Evolutionary conservation across 2,329 filamentous ascomycete species (phyloP).

Genomic region (Paecilomyces variotii): DNA sequence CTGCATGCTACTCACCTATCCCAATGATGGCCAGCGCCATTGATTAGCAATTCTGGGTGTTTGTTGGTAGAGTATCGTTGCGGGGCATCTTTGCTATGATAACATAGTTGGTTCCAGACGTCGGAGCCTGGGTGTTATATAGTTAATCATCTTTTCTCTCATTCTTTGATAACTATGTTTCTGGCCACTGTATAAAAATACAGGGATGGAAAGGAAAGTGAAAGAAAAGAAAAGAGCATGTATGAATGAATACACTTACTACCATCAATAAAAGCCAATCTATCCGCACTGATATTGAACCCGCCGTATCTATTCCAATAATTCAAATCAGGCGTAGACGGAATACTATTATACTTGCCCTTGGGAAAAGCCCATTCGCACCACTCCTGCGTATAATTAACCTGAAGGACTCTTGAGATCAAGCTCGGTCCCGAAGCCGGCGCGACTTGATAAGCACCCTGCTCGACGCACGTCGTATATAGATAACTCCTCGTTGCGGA

Average conservation of each 20-base stretch:
- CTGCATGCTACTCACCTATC: not conserved
- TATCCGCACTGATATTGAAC: not conserved
- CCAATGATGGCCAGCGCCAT: not conserved
- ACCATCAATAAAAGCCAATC: not conserved
- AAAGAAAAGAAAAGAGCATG: too few species aligned
- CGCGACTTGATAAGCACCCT: not conserved
- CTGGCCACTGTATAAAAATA: not conserved
- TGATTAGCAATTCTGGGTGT: not conserved
- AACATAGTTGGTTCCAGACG: not conserved
- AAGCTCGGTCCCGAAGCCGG: not conserved
- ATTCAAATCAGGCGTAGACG: not conserved
- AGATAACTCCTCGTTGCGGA: not conserved
- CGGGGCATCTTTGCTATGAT: not conserved
- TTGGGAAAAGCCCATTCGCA: not conserved
- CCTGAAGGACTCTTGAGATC: not conserved
- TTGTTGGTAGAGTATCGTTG: not conserved
- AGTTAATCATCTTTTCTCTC: not conserved
- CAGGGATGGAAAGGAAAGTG: too few species aligned
- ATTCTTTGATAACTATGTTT: not conserved
- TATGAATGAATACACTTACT: not conserved
- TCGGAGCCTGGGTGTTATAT: not conserved
- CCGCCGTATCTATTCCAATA: not conserved
- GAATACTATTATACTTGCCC: not conserved
- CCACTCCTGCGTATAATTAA: not conserved
- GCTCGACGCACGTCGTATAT: not conserved